Evolutionary conservation across 768 basidiomycete genomes (phyloP), one percentile per base, ranked within the genome.

Genomic region (Austroboletus festivus): DNA sequence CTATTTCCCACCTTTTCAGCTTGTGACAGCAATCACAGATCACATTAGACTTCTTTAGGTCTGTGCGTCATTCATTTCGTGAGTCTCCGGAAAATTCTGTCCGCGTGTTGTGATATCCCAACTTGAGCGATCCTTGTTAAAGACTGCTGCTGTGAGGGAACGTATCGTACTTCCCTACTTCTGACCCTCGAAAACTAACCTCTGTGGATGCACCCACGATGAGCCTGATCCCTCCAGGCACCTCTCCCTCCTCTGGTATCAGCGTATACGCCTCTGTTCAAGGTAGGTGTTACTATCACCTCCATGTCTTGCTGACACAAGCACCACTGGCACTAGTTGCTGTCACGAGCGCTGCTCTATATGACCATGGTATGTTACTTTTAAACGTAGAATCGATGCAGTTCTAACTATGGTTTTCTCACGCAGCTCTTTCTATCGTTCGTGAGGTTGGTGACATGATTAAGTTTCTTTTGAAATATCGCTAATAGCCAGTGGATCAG

Each of bases 301-400:
- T 38, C 21, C 1, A 1, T 5, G 18, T 42, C 15, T 5, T 33
- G 38, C 46, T n/a, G 40, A 38, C 34, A 20, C 19, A 35, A 44
- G 55, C 44, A 30, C 46, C 44, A 33, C 49, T 39, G 38, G 30
- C 46, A 44, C 46, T 19, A 67, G 65, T 62, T 57, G 67, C 65
- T 12, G 60, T 64, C 23, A 51, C 65, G 23, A 42, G 50, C 23
- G 60, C 53, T 37, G 65, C 50, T 42, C 39, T 67, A 13, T 68
- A 67, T 38, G 65, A 67, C 48, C 65, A 67, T 15, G 55, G 65
- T 58, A 46, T 50, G 53, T 30, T 38, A 6, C 20, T 18, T 6
- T 21, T 21, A 20, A 34, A 9, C 2, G 23, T 23, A 13, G 22
- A 23, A 41, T 21, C 6, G 33, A 13, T 13, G 19, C 30, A 0